Percentiles rank a stretch among this genome's conserved stretches.
Evolutionary conservation across 2,329 filamentous ascomycete species (phyloP).

Genomic region (Colletotrichum falcatum): DNA sequence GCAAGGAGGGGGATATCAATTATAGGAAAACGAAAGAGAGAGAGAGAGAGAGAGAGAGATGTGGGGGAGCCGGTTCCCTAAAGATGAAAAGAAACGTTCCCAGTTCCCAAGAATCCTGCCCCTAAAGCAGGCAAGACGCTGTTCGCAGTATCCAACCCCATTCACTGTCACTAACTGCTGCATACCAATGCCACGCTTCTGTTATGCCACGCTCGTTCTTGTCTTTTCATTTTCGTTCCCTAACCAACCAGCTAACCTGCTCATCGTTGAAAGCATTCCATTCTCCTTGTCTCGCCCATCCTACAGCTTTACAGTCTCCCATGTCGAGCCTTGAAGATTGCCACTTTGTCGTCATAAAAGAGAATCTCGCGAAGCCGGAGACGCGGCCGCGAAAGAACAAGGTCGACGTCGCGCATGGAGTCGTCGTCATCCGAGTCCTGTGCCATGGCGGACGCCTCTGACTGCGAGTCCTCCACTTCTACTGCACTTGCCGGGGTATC

Average conservation of each 20-base stretch:
- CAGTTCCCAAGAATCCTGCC: constrained; percentile 8
- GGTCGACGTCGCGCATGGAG: constrained; percentile 61
- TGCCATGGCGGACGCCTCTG: constrained; percentile 37
- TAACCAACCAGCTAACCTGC: not conserved
- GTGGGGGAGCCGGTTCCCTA: constrained; percentile 2
- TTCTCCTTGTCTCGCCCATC: not conserved
- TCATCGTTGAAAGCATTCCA: not conserved
- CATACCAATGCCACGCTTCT: constrained; percentile 12
- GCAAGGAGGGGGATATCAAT: constrained; percentile 33
- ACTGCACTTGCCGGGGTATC: constrained; percentile 49
- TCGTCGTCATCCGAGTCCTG: constrained; percentile 61
- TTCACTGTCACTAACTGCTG: constrained; percentile 2
- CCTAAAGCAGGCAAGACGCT: not conserved
- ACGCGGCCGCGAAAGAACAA: constrained; percentile 52
- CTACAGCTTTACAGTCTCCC: constrained; percentile 55
- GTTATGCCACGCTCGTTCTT: constrained; percentile 11
- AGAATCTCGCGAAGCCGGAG: constrained; percentile 81
- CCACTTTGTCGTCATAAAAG: constrained; percentile 86
- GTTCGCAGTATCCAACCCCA: not conserved
- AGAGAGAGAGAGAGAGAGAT: not conserved
- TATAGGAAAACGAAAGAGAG: not conserved
- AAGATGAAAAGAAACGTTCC: not conserved
- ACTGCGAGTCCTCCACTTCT: constrained; percentile 48
- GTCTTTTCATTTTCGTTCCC: not conserved
- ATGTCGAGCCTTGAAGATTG: constrained; percentile 82